Conservation (phyloP, 495 filamentous ascomycete species). For the Talaromyces stipitatus region DNA sequence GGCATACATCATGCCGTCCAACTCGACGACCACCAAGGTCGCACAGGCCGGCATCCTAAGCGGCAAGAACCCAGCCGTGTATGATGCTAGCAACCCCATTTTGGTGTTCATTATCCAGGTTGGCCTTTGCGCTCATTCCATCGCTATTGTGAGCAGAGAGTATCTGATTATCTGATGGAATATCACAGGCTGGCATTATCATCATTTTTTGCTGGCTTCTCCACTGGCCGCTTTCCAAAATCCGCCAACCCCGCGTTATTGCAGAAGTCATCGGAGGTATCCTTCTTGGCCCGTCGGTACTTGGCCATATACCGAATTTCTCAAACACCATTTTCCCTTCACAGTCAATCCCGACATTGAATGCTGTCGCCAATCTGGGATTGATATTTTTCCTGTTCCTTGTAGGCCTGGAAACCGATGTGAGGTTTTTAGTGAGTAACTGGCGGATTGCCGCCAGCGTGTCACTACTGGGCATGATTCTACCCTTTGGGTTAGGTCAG, state of each 20-base stretch:
- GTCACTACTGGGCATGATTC: slow-evolving; percentile 73
- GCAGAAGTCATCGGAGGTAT: slow-evolving; percentile 94
- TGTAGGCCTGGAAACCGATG: slow-evolving; percentile 86
- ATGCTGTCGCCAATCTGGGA: slow-evolving; percentile 81
- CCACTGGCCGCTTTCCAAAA: slow-evolving; percentile 73
- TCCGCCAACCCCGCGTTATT: slow-evolving; percentile 89
- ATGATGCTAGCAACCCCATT: slow-evolving; percentile 77
- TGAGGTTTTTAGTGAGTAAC: slow-evolving; percentile 76
- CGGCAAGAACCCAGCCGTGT: slow-evolving; percentile 62
- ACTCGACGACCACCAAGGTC: slow-evolving; percentile 9
- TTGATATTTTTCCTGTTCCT: slow-evolving; percentile 88
- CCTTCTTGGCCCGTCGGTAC: slow-evolving; percentile 77
- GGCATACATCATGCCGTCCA: slow-evolving; percentile 3
- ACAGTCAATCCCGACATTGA: slow-evolving; percentile 65
- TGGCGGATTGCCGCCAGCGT: slow-evolving; percentile 82
- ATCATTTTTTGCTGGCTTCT: slow-evolving; percentile 83
- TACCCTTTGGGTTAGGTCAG: slow-evolving; percentile 58
- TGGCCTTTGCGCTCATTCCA: slow-evolving; percentile 7
- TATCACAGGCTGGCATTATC: slow-evolving; percentile 76
- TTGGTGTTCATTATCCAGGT: slow-evolving; percentile 93
- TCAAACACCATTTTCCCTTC: slow-evolving; percentile 66
- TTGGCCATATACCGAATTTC: slow-evolving; percentile 81
- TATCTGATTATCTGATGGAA: slow-evolving; percentile 2
- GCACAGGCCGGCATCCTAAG: slow-evolving; percentile 67
- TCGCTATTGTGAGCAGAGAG: too few relatives aligned